Base-by-base conservation (phyloP, 805 yeast species). In the Schwanniomyces polymorphus region DNA sequence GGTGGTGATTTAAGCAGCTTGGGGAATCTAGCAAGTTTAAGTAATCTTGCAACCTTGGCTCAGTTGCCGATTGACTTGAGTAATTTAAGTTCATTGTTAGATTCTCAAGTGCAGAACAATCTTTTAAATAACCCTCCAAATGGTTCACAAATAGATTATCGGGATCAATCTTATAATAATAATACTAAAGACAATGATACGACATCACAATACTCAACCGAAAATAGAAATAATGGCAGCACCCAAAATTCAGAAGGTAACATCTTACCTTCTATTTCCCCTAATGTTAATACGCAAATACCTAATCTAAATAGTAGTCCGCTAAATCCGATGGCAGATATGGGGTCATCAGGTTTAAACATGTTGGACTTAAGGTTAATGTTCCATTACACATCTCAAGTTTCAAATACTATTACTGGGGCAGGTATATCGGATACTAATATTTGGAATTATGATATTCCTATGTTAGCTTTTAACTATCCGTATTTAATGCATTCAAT, bases 401-500 rank as follows among this genome's bases (percentile, higher is more conserved):
- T 91, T 4, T 87, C 96, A 67, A 83, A 84, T 34, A 88, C 97
- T 0, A 88, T 92, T 41, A 86, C 96, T 0, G 90, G 85, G 1
- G 95, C 97, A 0, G 97, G 97, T 2, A 89, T 91, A 28, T 86
- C 92, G 27, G 95, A 86, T 53, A 82, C 85, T 27, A 81, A 85
- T 53, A 86, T 91, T 33, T 92, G 97, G 97, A 81, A 84, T 44
- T 82, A 80, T 43, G 95, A 89, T 55, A 90, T 92, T 21, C 97
- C 97, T 0, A 81, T 84, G 71, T 72, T 91, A 48, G 96, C 97
- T 5, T 90, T 91, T 67, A 81, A 85, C 46, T 85, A 85, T 61
- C 96, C 97, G 12, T 91, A 89, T 58, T 72, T 92, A 54, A 90
- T 92, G 97, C 97, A 92, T 61, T 85, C 96, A 0, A 76, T 92